Evolutionary conservation across 1,284 basidiomycete species (phyloP), one percentile per base, ranked within the genome.

Genomic region (Ustilago curta): DNA sequence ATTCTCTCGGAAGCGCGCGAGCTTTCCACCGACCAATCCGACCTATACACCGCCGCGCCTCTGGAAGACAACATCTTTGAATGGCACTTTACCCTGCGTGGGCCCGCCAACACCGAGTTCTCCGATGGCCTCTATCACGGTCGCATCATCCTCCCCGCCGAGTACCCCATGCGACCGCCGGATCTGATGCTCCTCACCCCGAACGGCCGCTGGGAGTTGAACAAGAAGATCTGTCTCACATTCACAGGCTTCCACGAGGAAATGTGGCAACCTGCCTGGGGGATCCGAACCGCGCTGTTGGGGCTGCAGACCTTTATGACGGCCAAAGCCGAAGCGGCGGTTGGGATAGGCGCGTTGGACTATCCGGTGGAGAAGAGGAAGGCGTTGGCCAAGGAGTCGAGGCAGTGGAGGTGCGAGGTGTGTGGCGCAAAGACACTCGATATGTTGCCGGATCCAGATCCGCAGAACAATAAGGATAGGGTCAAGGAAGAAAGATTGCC

Each of bases 261-360:
- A 79, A 87, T 92, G 45, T 98, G 95, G 95, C 94, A 97, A 86
- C 95, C 95, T 32, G 94, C 95, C 14, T 98, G 95, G 95, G 95
- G 95, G 60, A 93, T 98, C 27, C 89, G 95, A 65, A 97, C 95
- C 64, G 93, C 93, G 90, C 70, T 87, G 23, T 59, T 86, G 23
- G 85, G 84, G 2, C 50, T 86, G 40, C 84, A 82, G 60, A 78
- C 84, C 3, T 85, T 86, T 59, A 83, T 84, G 82, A 52, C 71
- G 21, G 81, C 81, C 3, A 71, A 69, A 25, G 76, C 58, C 3
- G 59, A 80, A 91, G 94, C 93, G 23, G 94, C 97, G 73, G 89
- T 95, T 58, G 95, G 93, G 19, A 88, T 96, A 3, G 92, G 95
- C 83, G 91, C 93, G 0, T 95, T 97, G 86, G 95, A 96, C 85